These are phyloP conservation scores for Cryptosporidium sp. DNA, from an alignment of 169 alveolate genomes.

Conservation along the genomic window DNA sequence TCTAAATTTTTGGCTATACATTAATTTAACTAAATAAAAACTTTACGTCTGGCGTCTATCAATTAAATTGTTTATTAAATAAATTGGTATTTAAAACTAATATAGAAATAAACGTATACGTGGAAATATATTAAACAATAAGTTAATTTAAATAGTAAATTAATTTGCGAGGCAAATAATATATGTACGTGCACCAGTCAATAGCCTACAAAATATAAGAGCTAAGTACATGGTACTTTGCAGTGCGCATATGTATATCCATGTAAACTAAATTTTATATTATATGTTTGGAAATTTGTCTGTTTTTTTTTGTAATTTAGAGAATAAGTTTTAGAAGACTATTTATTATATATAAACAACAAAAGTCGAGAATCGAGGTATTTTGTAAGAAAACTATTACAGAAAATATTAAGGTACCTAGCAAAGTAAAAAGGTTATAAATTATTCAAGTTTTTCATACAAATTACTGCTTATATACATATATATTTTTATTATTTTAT, in stretches of 20 bases:
- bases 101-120: constrained; percentile 39
- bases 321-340: constrained; percentile 24
- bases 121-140: constrained; percentile 32
- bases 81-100: neutral
- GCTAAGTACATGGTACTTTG: constrained; percentile 77
- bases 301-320: constrained; percentile 31
- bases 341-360: neutral
- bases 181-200: constrained; percentile 75
- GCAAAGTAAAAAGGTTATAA: neutral
- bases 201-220: constrained; percentile 60
- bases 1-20: constrained; percentile 5
- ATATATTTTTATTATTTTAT: neutral
- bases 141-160: neutral
- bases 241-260: constrained; percentile 78
- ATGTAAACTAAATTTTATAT: constrained; percentile 51
- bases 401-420: constrained; percentile 1
- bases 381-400: neutral
- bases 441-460: neutral
- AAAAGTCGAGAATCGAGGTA: neutral
- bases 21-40: constrained; percentile 8
- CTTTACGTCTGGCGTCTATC: constrained; percentile 45
- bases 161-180: constrained; percentile 71
- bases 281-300: constrained; percentile 43
- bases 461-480: neutral
- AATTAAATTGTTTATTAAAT: neutral